phyloP scores from a whole-genome alignment of 805 yeast species.

The Myxozyma udenii region DNA sequence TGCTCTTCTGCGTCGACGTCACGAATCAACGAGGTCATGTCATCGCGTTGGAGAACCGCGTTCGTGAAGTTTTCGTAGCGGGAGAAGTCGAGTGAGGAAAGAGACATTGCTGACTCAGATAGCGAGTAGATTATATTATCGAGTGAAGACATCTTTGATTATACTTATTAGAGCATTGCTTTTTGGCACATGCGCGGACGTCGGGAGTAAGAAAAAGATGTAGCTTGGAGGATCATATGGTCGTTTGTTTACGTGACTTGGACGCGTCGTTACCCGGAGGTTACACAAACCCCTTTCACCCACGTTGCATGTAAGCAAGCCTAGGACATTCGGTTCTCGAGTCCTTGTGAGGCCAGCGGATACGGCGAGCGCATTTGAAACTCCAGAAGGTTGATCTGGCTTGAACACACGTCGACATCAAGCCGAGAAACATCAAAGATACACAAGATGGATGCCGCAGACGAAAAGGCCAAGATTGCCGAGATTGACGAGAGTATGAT shows the following conservation, averaged over 20 bases:
- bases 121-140: conserved; percentile 20
- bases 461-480: conserved; percentile 1
- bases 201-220: neutral
- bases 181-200: neutral
- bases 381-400: too few species aligned
- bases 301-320: too few species aligned
- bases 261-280: neutral
- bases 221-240: too few species aligned
- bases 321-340: too few species aligned
- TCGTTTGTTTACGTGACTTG: neutral
- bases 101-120: conserved; percentile 29
- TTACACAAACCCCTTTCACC: neutral
- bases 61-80: conserved; percentile 30
- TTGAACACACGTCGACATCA: neutral
- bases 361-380: too few species aligned
- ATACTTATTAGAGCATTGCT: neutral
- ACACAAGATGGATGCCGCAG: conserved; percentile 6
- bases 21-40: conserved; percentile 30
- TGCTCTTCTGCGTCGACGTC: conserved; percentile 30
- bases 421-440: too few species aligned
- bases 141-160: conserved; percentile 7
- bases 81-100: conserved; percentile 27
- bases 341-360: too few species aligned
- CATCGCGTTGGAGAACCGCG: conserved; percentile 28
- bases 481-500: conserved; percentile 22